Conservation (phyloP, 768 basidiomycete genomes). For the Kwoniella pini region DNA sequence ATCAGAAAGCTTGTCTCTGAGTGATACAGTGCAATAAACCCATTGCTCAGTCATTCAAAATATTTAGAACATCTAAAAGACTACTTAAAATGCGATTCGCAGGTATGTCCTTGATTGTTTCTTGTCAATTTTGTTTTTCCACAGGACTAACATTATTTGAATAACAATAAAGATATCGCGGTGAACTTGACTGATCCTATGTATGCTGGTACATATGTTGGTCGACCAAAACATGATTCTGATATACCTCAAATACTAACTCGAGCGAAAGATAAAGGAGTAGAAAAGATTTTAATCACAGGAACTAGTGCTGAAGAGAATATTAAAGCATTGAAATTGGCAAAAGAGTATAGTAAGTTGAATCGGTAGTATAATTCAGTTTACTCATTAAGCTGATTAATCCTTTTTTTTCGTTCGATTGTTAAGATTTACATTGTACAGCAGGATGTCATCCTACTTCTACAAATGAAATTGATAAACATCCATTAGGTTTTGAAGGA, state of each 20-base stretch:
- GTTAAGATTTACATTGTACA: slow-evolving; percentile 67
- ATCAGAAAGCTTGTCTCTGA: no score
- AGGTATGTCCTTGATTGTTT: slow-evolving; percentile 1
- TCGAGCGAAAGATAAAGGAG: slow-evolving; percentile 64
- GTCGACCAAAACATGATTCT: slow-evolving; percentile 59
- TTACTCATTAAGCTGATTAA: not conserved
- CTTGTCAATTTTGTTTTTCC: no score
- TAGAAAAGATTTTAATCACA: slow-evolving; percentile 73
- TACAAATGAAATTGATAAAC: slow-evolving; percentile 66
- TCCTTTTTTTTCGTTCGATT: not conserved
- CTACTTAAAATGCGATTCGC: slow-evolving; percentile 17
- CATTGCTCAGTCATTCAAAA: not conserved
- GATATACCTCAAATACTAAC: slow-evolving; percentile 65
- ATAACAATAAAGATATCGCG: slow-evolving; percentile 55
- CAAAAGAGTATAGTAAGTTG: slow-evolving; percentile 61
- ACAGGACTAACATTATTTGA: not conserved
- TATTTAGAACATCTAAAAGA: not conserved
- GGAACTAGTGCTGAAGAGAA: slow-evolving; percentile 72
- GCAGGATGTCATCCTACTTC: slow-evolving; percentile 80
- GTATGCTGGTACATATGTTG: slow-evolving; percentile 56
- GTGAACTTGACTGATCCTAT: slow-evolving; percentile 58
- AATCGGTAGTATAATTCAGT: not conserved
- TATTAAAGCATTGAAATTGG: slow-evolving; percentile 63
- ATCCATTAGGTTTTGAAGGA: slow-evolving; percentile 62
- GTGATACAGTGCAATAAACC: not conserved